Evolutionary conservation across 768 basidiomycete genomes (phyloP).

Genomic region (Boletus pseudopeckii): DNA sequence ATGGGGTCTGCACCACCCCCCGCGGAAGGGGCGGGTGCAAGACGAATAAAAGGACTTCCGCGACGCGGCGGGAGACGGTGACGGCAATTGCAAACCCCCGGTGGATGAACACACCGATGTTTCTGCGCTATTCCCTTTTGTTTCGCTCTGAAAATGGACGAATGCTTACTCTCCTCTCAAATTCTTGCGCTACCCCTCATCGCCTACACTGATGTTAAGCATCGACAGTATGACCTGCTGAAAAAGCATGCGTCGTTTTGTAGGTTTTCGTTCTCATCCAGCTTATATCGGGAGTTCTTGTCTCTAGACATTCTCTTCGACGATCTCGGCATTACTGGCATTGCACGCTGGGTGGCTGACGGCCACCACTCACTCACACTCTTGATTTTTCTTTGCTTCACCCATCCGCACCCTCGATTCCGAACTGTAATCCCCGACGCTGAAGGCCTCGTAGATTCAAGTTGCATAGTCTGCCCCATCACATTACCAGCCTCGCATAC

Average conservation of each 20-base stretch:
- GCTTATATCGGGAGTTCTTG: slow-evolving; percentile 7
- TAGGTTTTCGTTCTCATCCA: slow-evolving; percentile 3
- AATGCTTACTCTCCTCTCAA: slow-evolving; percentile 6
- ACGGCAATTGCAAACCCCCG: slow-evolving; percentile 10
- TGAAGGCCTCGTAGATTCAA: slow-evolving; percentile 34
- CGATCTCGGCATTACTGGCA: slow-evolving; percentile 15
- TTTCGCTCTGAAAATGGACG: slow-evolving; percentile 13
- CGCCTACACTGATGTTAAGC: slow-evolving; percentile 24
- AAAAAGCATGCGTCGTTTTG: slow-evolving; percentile 4
- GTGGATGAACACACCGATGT: slow-evolving; percentile 11
- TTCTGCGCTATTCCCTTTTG: slow-evolving; percentile 1
- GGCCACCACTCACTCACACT: slow-evolving; percentile 20
- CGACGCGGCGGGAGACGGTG: slow-evolving; percentile 35
- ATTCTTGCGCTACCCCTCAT: slow-evolving; percentile 21
- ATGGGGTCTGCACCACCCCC: slow-evolving; percentile 55
- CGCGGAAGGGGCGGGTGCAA: slow-evolving; percentile 32
- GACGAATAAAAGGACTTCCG: slow-evolving; percentile 56
- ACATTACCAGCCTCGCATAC: slow-evolving; percentile 23
- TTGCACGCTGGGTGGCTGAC: slow-evolving; percentile 28
- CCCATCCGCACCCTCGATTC: slow-evolving; percentile 2
- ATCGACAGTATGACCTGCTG: slow-evolving; percentile 13
- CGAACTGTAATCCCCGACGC: slow-evolving; percentile 17
- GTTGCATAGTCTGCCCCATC: slow-evolving; percentile 15
- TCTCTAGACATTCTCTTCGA: slow-evolving; percentile 12
- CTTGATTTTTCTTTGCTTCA: slow-evolving; percentile 9